phyloP scores from a whole-genome alignment of 768 basidiomycete species.

The Lactarius evosmus region DNA sequence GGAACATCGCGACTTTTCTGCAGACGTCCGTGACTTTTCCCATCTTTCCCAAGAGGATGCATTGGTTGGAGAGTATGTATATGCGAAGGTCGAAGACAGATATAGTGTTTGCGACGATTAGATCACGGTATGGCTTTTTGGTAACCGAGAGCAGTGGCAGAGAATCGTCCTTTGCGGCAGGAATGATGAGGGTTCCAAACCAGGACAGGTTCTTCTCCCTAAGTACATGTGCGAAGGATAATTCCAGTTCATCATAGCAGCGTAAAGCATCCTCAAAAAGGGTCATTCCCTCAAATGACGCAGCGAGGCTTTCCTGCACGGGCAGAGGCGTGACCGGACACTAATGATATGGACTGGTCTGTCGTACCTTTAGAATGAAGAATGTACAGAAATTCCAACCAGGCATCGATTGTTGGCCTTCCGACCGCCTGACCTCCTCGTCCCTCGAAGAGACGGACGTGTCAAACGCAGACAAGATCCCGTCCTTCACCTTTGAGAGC shows the following conservation, averaged over 20 bases:
- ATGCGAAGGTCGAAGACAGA: constrained; percentile 91
- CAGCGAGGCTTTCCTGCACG: constrained; percentile 85
- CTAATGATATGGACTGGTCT: neutral
- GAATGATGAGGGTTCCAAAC: constrained; percentile 84
- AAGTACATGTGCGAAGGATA: constrained; percentile 68
- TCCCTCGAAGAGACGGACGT: constrained; percentile 71
- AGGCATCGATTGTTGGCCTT: constrained; percentile 85
- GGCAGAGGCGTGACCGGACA: constrained; percentile 3
- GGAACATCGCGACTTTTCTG: constrained; percentile 66
- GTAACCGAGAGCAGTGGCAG: constrained; percentile 70
- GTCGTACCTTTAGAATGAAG: constrained; percentile 87
- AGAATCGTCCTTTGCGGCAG: constrained; percentile 70
- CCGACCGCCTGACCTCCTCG: constrained; percentile 87
- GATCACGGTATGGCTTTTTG: constrained; percentile 84
- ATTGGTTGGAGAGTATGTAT: constrained; percentile 87
- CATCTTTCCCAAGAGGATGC: constrained; percentile 66
- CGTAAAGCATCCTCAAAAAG: constrained; percentile 85
- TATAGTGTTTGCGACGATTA: constrained; percentile 87
- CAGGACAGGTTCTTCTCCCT: constrained; percentile 85
- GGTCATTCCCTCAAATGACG: constrained; percentile 86
- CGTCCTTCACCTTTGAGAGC: constrained; percentile 85
- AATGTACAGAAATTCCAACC: constrained; percentile 99
- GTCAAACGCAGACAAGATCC: constrained; percentile 82
- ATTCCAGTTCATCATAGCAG: constrained; percentile 90
- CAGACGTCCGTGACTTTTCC: constrained; percentile 68